A percentile compares a stretch with the other conserved stretches of the same genome.
phyloP scores from a whole-genome alignment of 352 stramenopile species.

The Phytophthora hybrid region DNA sequence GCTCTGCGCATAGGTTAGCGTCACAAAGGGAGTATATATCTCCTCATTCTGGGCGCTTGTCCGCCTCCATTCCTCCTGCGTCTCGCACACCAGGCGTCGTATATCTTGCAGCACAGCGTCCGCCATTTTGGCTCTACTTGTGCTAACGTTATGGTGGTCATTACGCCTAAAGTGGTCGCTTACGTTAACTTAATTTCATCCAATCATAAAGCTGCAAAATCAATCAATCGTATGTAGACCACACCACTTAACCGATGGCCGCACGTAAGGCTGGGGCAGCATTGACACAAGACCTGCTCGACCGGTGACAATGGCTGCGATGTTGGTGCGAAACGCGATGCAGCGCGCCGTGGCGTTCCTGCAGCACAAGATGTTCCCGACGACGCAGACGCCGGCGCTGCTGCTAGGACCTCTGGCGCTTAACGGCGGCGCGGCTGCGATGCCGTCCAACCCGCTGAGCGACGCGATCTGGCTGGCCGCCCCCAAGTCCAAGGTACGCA shows the following conservation, averaged over 20 bases:
- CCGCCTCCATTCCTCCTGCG: conserved; percentile 33
- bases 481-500: conserved; percentile 88
- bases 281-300: conserved; percentile 29
- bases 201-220: conserved; percentile 12
- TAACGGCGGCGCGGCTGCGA: conserved; percentile 36
- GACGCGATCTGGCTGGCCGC: conserved; percentile 84
- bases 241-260: conserved; percentile 8
- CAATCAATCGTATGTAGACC: too few species aligned
- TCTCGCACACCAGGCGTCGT: conserved; percentile 36
- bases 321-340: conserved; percentile 75
- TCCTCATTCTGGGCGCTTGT: neutral
- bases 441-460: conserved; percentile 62
- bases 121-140: conserved; percentile 4
- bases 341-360: conserved; percentile 71
- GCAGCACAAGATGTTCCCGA: conserved; percentile 58
- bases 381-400: conserved; percentile 42
- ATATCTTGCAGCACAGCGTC: conserved; percentile 39
- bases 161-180: neutral
- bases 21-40: conserved; percentile 57
- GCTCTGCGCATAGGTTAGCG: conserved; percentile 91
- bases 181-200: conserved; percentile 6
- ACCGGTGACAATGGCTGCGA: conserved; percentile 54
- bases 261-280: conserved; percentile 24
- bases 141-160: neutral
- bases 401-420: conserved; percentile 37